phyloP scores from a whole-genome alignment of 2,329 filamentous ascomycete species.

The Ciborinia camelliae region DNA sequence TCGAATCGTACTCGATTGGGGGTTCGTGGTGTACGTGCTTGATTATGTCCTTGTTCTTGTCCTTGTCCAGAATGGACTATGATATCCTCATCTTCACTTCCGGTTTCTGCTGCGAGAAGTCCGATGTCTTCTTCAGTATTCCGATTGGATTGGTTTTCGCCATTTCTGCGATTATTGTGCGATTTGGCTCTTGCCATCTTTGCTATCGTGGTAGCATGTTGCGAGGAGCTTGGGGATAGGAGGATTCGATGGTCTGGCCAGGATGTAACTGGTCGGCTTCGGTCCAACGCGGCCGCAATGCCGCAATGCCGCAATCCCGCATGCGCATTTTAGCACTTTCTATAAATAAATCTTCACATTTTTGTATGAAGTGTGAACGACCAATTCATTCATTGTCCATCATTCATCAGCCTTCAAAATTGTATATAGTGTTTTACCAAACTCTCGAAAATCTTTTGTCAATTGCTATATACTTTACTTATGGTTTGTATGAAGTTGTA shows the following conservation, averaged over 20 bases:
- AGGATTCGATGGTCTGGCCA: conserved; percentile 4
- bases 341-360: background rate
- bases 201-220: conserved; percentile 43
- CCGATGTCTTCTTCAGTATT: conserved; percentile 42
- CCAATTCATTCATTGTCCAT: background rate
- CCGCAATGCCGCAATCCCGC: conserved; percentile 6
- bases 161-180: conserved; percentile 34
- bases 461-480: background rate
- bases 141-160: conserved; percentile 22
- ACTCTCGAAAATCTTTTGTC: background rate
- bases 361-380: background rate
- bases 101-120: conserved; percentile 38
- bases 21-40: conserved; percentile 34
- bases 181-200: conserved; percentile 45
- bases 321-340: conserved; percentile 3
- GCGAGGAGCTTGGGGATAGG: conserved; percentile 14
- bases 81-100: conserved; percentile 35
- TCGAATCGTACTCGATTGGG: conserved; percentile 39
- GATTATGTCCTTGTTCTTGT: conserved; percentile 19
- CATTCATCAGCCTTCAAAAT: background rate
- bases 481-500: background rate
- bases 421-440: background rate
- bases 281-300: conserved; percentile 7
- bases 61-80: conserved; percentile 29
- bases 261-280: background rate